phyloP scores from a whole-genome alignment of 2,329 filamentous ascomycete genomes.

The Colletotrichum orchidophilum region DNA sequence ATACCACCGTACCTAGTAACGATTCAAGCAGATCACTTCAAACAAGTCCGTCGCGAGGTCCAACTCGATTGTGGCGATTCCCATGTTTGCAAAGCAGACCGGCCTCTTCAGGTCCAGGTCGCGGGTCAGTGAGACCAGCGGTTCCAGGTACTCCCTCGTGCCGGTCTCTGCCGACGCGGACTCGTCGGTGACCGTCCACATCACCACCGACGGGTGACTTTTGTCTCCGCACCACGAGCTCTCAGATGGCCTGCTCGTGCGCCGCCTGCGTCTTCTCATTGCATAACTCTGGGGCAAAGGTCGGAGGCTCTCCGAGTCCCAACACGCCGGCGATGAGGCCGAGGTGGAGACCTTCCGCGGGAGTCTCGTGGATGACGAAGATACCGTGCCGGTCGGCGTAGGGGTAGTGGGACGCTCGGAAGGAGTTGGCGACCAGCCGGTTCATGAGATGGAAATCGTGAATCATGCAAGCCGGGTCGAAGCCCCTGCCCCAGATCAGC shows the following conservation, averaged over 20 bases:
- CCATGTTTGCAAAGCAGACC: constrained; percentile 39
- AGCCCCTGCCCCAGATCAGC: constrained; percentile 40
- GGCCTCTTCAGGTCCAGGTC: constrained; percentile 39
- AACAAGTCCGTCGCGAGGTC: constrained; percentile 40
- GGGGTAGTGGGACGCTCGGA: constrained; percentile 43
- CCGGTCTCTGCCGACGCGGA: constrained; percentile 36
- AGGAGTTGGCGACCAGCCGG: constrained; percentile 44
- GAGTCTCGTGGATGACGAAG: constrained; percentile 41
- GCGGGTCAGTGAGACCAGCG: constrained; percentile 36
- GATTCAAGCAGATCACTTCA: constrained; percentile 41
- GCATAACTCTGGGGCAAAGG: constrained; percentile 36
- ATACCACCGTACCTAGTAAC: constrained; percentile 44
- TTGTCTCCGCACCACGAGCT: constrained; percentile 40
- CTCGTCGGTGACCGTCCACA: constrained; percentile 40
- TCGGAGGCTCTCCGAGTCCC: constrained; percentile 23
- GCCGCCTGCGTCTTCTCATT: constrained; percentile 32
- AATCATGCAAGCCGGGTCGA: constrained; percentile 43
- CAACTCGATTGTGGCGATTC: constrained; percentile 14
- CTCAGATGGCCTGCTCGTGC: constrained; percentile 37
- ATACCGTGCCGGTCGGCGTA: constrained; percentile 43
- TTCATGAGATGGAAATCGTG: constrained; percentile 43
- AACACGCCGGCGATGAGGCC: constrained; percentile 31
- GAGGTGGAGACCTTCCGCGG: constrained; percentile 40
- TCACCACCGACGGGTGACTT: constrained; percentile 40
- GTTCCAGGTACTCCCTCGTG: constrained; percentile 39